Conservation (phyloP, 371 early-diverging fungal genomes). For the Basidiobolus heterosporus region DNA sequence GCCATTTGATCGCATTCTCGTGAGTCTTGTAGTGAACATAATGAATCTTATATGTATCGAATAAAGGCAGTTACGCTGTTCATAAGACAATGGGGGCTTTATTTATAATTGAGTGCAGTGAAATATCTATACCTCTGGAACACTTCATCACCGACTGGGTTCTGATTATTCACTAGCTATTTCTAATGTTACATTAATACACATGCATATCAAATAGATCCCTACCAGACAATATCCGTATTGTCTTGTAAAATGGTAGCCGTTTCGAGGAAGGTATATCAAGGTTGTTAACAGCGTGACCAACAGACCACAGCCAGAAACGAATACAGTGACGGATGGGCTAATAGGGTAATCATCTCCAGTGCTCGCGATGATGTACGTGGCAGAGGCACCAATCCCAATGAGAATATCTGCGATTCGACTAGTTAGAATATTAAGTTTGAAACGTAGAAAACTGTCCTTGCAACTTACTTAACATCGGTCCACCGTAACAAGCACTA, state of each 20-base stretch:
- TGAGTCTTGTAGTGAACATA: too few species aligned
- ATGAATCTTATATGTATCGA: too few species aligned
- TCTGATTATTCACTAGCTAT: conserved; percentile 6
- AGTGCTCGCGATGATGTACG: conserved; percentile 27
- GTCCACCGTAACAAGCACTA: conserved; percentile 72
- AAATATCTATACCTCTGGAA: too few species aligned
- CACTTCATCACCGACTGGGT: too few species aligned
- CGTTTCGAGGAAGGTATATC: conserved; percentile 29
- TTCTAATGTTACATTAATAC: conserved; percentile 29
- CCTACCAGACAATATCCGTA: conserved; percentile 32
- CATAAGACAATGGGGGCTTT: too few species aligned
- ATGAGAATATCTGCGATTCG: conserved; percentile 40
- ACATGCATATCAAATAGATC: conserved; percentile 28
- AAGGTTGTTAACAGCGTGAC: conserved; percentile 22
- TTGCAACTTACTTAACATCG: conserved; percentile 45
- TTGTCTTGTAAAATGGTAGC: conserved; percentile 24
- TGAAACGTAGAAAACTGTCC: not conserved
- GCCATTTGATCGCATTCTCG: too few species aligned
- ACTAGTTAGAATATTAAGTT: not conserved
- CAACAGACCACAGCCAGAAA: conserved; percentile 27
- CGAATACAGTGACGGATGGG: conserved; percentile 29
- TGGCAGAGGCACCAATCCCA: conserved; percentile 53
- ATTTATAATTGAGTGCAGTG: too few species aligned
- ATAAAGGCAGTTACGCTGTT: too few species aligned
- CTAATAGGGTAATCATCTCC: conserved; percentile 23